These are phyloP conservation scores for Xylaria grammica DNA, from an alignment of 495 filamentous ascomycete species.

Conservation along the genomic window DNA sequence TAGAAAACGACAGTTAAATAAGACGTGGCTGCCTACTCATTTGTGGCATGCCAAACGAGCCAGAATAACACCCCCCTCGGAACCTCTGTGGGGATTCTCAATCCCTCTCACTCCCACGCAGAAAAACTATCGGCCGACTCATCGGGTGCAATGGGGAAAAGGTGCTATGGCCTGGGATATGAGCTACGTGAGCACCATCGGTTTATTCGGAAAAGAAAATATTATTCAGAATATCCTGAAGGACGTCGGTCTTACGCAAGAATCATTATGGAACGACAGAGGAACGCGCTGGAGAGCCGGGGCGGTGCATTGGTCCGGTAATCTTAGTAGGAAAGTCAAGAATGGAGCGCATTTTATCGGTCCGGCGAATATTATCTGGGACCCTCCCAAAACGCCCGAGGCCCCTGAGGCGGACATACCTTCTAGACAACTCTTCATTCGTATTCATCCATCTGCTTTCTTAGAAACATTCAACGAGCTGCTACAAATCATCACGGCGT, in stretches of 20 bases:
- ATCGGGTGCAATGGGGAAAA: conserved; percentile 69
- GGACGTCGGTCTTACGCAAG: conserved; percentile 63
- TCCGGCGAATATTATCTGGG: conserved; percentile 79
- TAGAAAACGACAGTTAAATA: conserved; percentile 82
- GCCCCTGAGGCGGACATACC: conserved; percentile 41
- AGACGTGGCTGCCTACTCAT: conserved; percentile 95
- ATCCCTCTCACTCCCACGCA: conserved; percentile 82
- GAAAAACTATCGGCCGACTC: conserved; percentile 87
- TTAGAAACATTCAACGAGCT: conserved; percentile 80
- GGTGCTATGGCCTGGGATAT: conserved; percentile 84
- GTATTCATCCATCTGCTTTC: conserved; percentile 90
- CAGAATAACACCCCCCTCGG: conserved; percentile 76
- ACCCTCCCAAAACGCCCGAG: conserved; percentile 32
- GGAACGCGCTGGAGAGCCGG: conserved; percentile 79
- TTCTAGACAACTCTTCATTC: conserved; percentile 69
- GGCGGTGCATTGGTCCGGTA: conserved; percentile 69
- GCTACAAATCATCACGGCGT: conserved; percentile 68
- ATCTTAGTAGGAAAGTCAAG: conserved; percentile 64
- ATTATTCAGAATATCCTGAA: conserved; percentile 69
- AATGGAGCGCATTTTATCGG: conserved; percentile 65
- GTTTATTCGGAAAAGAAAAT: conserved; percentile 69
- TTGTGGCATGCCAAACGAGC: conserved; percentile 93
- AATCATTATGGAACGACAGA: conserved; percentile 62
- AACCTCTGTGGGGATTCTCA: conserved; percentile 88
- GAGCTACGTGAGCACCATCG: conserved; percentile 91